Conservation (phyloP, 2,329 filamentous ascomycete species). For the Hypoxylon sp. region DNA sequence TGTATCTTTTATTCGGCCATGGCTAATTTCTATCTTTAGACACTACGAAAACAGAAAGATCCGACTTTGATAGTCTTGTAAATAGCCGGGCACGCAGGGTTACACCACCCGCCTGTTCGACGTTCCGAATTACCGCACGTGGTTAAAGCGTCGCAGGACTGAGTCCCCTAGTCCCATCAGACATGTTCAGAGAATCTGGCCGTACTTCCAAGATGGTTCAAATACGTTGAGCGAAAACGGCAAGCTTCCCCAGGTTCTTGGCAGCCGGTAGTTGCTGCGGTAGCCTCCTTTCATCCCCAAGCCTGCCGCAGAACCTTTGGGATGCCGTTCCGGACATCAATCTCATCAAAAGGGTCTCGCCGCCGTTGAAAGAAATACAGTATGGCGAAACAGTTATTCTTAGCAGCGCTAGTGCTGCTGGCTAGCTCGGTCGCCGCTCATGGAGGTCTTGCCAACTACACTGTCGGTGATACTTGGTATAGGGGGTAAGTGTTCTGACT, state of each 20-base stretch:
- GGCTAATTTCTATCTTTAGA: conserved; percentile 40
- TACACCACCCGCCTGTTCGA: conserved; percentile 27
- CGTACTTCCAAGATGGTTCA: conserved; percentile 30
- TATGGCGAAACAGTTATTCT: conserved; percentile 25
- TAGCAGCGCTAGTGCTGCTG: conserved; percentile 34
- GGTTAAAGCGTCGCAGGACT: conserved; percentile 35
- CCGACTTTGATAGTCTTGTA: conserved; percentile 24
- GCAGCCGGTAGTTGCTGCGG: conserved; percentile 41
- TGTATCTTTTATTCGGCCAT: not conserved
- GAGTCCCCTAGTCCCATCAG: not conserved
- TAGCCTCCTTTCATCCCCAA: conserved; percentile 4
- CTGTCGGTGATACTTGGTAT: conserved; percentile 57
- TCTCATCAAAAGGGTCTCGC: conserved; percentile 13
- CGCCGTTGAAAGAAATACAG: not conserved
- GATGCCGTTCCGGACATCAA: conserved; percentile 5
- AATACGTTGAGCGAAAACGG: conserved; percentile 19
- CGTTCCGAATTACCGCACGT: conserved; percentile 46
- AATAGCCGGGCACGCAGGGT: conserved; percentile 45
- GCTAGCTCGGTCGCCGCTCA: conserved; percentile 47
- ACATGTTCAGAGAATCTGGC: conserved; percentile 23
- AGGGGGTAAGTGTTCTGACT: conserved; percentile 51
- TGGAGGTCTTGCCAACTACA: conserved; percentile 57
- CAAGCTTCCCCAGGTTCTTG: conserved; percentile 41
- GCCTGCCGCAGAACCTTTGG: not conserved
- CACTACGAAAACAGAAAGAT: conserved; percentile 5